Percentiles rank a stretch among this genome's conserved stretches.
These are phyloP conservation scores for Fusarium irregulare DNA, from an alignment of 2,329 filamentous ascomycete genomes.

Conservation along the genomic window DNA sequence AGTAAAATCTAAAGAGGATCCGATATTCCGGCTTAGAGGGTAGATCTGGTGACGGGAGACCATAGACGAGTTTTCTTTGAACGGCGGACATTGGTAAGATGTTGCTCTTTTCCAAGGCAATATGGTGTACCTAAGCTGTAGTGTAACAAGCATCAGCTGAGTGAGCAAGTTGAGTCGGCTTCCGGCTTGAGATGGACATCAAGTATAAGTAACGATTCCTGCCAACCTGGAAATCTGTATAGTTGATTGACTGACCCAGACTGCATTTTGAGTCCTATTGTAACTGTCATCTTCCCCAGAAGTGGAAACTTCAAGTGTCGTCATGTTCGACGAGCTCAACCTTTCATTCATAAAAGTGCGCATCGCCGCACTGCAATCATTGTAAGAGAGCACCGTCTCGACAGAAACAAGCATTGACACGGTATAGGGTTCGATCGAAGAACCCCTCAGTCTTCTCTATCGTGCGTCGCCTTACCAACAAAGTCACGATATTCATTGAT, in stretches of 20 bases:
- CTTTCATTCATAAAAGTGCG: conserved; percentile 58
- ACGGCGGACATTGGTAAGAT: background rate
- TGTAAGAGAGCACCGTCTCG: conserved; percentile 53
- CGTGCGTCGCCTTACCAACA: conserved; percentile 39
- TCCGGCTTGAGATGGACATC: background rate
- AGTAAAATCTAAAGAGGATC: conserved; percentile 46
- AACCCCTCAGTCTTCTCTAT: conserved; percentile 21
- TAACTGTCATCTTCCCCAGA: background rate
- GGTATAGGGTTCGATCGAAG: conserved; percentile 22
- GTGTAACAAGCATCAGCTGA: conserved; percentile 29
- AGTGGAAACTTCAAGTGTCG: background rate
- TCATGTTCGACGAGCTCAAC: conserved; percentile 57
- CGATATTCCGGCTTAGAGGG: conserved; percentile 26
- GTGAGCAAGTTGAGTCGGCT: conserved; percentile 23
- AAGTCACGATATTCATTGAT: conserved; percentile 39
- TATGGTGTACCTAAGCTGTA: background rate
- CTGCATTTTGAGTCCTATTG: background rate
- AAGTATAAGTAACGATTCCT: background rate
- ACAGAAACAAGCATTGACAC: background rate
- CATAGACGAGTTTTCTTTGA: conserved; percentile 30
- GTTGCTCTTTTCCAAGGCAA: background rate
- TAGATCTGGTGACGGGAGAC: conserved; percentile 29
- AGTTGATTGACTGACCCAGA: background rate
- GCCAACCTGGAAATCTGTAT: background rate
- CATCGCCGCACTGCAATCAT: conserved; percentile 60